Base-by-base conservation (phyloP, 23 red algal species). In the Agarophyton chilense region DNA sequence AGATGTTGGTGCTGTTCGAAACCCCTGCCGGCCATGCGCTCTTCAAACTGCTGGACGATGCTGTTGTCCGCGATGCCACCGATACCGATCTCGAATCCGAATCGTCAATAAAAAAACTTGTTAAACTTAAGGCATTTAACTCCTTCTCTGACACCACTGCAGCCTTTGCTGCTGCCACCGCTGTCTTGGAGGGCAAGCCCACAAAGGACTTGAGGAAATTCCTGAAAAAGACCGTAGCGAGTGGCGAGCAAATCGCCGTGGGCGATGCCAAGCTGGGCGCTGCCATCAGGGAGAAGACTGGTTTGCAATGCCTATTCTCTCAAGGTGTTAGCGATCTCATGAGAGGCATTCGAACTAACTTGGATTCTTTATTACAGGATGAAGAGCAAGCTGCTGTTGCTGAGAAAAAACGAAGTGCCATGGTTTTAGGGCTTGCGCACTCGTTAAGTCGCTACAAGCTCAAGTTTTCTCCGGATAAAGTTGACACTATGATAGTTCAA, bases 1-100 rank as follows among this genome's bases (percentile, higher is more conserved):
- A 6, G 35, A 99, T 99, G 97, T 92, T 99, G 73, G 97, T 99
- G 16, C 84, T 99, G 28, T 95, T 94, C 39, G 97, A 99, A 77
- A 99, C 97, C 44, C 90, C 97, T 52, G 86, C 90, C 16, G 97
- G 97, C 72, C 93, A 94, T 81, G 97, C 97, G n/a, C 87, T 99
- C 67, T 99, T 99, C 91, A 99, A 94, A 52, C 19, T 94, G 29
- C 72, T 87, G 1, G 91, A 94, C 42, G 78, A 84, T 74, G 91
- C 80, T 24, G 80, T 49, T 35, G 45, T 94, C 1, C 53, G 65
- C 26, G 46, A 77, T 26, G 80, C 71, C 49, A 74, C 91, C 17
- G 14, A 56, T 8, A 86, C 52, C 42, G 87, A 89, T 57, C 67
- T 96, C 28, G 94, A 96, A 52, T 82, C 81, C 13, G 72, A 79